Conservation (phyloP, 371 early-diverging fungal species). For the Mortierella sp. region DNA sequence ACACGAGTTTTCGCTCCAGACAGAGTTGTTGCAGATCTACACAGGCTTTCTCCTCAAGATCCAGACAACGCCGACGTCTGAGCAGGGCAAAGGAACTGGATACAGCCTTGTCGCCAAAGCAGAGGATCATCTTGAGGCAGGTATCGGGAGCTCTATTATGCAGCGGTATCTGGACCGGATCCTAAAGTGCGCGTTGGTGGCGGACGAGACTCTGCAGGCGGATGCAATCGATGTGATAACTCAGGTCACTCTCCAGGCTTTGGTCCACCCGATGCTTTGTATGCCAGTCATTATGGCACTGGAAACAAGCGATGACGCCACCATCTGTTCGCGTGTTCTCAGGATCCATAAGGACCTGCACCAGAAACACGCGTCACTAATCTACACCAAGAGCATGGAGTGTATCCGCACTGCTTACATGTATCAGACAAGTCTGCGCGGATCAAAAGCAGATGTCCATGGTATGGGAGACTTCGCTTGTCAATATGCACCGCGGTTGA, state of each 20-base stretch:
- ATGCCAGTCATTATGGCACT: constrained; percentile 91
- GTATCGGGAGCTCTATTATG: constrained; percentile 85
- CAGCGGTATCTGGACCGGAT: constrained; percentile 84
- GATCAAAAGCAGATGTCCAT: constrained; percentile 22
- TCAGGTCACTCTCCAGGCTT: constrained; percentile 84
- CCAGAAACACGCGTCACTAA: constrained; percentile 86
- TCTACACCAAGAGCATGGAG: constrained; percentile 82
- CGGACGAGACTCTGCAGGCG: constrained; percentile 62
- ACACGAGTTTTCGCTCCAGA: constrained; percentile 65
- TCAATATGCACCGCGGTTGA: too few relatives aligned
- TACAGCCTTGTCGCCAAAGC: constrained; percentile 34
- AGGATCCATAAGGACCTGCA: constrained; percentile 80
- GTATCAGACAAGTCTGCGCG: constrained; percentile 71
- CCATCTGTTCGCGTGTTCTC: constrained; percentile 77
- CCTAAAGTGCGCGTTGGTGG: constrained; percentile 74
- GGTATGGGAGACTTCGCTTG: constrained; percentile 38
- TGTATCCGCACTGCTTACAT: constrained; percentile 79
- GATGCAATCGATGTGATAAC: constrained; percentile 85
- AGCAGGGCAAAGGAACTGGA: not conserved
- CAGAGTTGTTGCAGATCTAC: constrained; percentile 78
- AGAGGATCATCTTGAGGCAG: constrained; percentile 40
- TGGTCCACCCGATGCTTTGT: constrained; percentile 90
- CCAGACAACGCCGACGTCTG: constrained; percentile 59
- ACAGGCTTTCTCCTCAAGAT: constrained; percentile 81
- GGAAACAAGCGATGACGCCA: constrained; percentile 75